Evolutionary conservation across 164 flowering plant genomes (phyloP).

Genomic region (Brasenia schreberi): DNA sequence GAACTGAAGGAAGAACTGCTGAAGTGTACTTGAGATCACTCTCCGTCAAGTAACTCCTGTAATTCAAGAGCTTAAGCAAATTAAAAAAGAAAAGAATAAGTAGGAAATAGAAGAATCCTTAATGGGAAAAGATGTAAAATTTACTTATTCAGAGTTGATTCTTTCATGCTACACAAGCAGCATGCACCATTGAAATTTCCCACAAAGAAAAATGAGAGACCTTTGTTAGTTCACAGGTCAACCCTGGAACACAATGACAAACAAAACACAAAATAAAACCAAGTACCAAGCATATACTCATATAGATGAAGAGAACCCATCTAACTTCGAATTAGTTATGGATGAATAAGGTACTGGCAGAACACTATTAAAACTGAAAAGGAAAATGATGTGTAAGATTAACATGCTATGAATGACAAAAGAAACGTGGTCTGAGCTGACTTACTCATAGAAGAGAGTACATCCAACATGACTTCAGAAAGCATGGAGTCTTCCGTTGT

Average conservation of each 20-base stretch:
- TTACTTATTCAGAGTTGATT: neutral
- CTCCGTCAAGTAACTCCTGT: neutral
- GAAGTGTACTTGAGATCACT: neutral
- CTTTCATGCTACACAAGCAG: neutral
- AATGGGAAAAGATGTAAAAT: neutral
- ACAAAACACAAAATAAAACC: neutral
- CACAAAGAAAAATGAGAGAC: constrained; percentile 13
- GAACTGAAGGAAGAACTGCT: neutral
- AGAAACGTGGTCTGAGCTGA: neutral
- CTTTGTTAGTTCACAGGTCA: constrained; percentile 18
- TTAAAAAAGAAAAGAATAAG: neutral
- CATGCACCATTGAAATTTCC: constrained; percentile 8
- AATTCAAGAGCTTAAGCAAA: neutral
- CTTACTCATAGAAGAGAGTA: constrained; percentile 41
- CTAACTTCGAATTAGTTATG: constrained; percentile 3
- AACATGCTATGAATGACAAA: neutral
- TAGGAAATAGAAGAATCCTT: neutral
- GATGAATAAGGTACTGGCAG: constrained; percentile 28
- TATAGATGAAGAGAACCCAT: neutral
- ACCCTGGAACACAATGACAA: constrained; percentile 27
- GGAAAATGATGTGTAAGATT: neutral
- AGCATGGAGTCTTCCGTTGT: constrained; percentile 44
- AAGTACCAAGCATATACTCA: no score
- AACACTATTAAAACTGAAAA: constrained; percentile 24
- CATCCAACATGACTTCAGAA: constrained; percentile 43